A percentile compares a stretch with the other conserved stretches of the same genome.
Evolutionary conservation across 1,139 yeast genomes (phyloP).

Genomic region (Ashbya aceris): DNA sequence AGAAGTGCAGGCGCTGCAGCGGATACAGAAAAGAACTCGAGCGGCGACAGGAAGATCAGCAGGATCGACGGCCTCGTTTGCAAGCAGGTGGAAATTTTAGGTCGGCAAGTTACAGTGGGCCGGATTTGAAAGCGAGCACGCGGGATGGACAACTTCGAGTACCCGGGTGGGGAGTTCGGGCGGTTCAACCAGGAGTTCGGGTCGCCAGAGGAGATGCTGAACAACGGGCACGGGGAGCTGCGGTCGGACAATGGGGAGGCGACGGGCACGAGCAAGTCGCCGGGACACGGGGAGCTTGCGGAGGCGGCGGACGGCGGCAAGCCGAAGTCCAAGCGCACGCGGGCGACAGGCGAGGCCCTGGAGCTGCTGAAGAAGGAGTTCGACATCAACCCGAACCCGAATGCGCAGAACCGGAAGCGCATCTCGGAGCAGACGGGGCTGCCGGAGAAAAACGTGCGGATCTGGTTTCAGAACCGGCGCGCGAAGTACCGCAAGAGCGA

Average conservation of each 20-base stretch:
- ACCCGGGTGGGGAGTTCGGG: constrained; percentile 4
- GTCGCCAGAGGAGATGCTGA: constrained; percentile 4
- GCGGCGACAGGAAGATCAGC: too few relatives aligned
- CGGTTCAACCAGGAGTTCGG: constrained; percentile 7
- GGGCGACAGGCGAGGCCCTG: constrained; percentile 82
- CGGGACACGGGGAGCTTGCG: constrained; percentile 1
- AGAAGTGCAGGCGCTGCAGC: too few relatives aligned
- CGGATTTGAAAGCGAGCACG: neutral
- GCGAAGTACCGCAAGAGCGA: constrained; percentile 58
- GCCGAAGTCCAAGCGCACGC: constrained; percentile 33
- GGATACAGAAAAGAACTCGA: too few relatives aligned
- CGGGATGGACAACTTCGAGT: constrained; percentile 6
- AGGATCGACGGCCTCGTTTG: too few relatives aligned
- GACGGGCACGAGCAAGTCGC: neutral
- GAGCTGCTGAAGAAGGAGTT: constrained; percentile 63
- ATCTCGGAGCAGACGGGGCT: constrained; percentile 71
- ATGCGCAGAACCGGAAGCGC: constrained; percentile 55
- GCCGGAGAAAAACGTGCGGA: constrained; percentile 86
- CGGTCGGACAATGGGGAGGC: constrained; percentile 2
- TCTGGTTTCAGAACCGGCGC: constrained; percentile 90
- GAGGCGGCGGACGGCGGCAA: constrained; percentile 6
- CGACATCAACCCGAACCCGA: constrained; percentile 61
- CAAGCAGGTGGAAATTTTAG: too few relatives aligned
- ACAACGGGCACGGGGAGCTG: constrained; percentile 1
- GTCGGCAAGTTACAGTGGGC: neutral